Base-by-base conservation (phyloP, 1,284 basidiomycete species). In the Boletus calvinii region DNA sequence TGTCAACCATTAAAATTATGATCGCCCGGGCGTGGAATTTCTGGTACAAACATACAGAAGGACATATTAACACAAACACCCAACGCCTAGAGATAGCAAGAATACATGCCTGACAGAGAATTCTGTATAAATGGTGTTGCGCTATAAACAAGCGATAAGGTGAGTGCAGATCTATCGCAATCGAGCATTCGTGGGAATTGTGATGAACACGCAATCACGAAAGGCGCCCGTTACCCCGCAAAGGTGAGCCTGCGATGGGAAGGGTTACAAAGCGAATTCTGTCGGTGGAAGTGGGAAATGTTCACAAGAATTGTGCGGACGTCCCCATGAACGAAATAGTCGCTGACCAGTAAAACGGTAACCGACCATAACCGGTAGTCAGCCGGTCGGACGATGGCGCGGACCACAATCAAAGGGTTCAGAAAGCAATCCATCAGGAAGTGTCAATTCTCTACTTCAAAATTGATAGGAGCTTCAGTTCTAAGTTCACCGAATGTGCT, bases 21-120 rank as follows among this genome's bases (percentile, higher is more conserved):
- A 3, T 36, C 30, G 13, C 35, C 11, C 3, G 13, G 13, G 9
- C 2, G 17, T 35, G 30, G 8, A 8, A 11, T 42, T 35, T 17
- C n/a, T 17, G 9, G 37, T 8, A 30, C 13, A 31, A 29, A 20
- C 17, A n/a, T 6, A 18, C 35, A 30, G 9, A 15, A n/a, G 22
- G 38, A 18, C 26, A 11, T 9, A 29, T 50, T 32, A 6, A 8
- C 31, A 60, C 17, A 4, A 9, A 12, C 2, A 17, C 26, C 26
- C 26, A 26, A 26, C 7, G n/a, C 32, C 6, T 18, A 15, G 43
- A 50, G 56, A 60, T 62, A 53, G 11, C 61, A 67, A 63, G 32
- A 59, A 57, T 57, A 64, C 46, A 41, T 51, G 44, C 51, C 22
- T 22, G 34, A 36, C 10, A 41, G 11, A 18, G 22, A 35, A 4